A percentile compares a stretch with the other conserved stretches of the same genome.
Conservation (phyloP, 345 rosid species). For the Pistacia integerrima region DNA sequence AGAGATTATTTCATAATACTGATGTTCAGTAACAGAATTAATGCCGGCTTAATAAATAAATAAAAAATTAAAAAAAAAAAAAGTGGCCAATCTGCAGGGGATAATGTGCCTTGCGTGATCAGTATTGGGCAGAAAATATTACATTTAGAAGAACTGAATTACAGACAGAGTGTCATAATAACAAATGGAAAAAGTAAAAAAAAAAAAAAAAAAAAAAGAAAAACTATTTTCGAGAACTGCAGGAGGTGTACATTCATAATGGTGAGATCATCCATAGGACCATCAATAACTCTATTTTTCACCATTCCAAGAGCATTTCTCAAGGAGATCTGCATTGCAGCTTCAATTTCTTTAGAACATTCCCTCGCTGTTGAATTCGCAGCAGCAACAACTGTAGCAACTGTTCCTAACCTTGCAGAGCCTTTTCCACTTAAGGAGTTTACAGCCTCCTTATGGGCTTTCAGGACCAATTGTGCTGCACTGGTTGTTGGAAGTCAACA, state of each 20-base stretch:
- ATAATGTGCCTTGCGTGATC: slow-evolving; percentile 5
- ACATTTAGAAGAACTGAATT: background rate
- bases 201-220: background rate
- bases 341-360: slow-evolving; percentile 97
- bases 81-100: background rate
- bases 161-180: background rate
- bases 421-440: slow-evolving; percentile 91
- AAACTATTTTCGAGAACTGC: background rate
- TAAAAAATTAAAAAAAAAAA: too few relatives aligned
- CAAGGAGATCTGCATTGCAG: slow-evolving; percentile 96
- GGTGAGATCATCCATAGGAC: slow-evolving; percentile 90
- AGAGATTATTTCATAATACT: slow-evolving; percentile 18
- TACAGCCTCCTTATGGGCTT: slow-evolving; percentile 97
- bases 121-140: background rate
- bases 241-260: slow-evolving; percentile 75
- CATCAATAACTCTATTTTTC: slow-evolving; percentile 59
- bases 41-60: background rate
- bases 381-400: slow-evolving; percentile 94
- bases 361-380: slow-evolving; percentile 96
- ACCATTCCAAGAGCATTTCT: slow-evolving; percentile 82
- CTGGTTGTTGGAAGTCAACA: slow-evolving; percentile 40
- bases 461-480: slow-evolving; percentile 88
- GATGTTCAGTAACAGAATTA: slow-evolving; percentile 15
- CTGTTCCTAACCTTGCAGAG: slow-evolving; percentile 84
- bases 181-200: slow-evolving; percentile 4